Evolutionary conservation across 1,139 yeast genomes (phyloP).

Genomic region (Pneumocystis murina): DNA sequence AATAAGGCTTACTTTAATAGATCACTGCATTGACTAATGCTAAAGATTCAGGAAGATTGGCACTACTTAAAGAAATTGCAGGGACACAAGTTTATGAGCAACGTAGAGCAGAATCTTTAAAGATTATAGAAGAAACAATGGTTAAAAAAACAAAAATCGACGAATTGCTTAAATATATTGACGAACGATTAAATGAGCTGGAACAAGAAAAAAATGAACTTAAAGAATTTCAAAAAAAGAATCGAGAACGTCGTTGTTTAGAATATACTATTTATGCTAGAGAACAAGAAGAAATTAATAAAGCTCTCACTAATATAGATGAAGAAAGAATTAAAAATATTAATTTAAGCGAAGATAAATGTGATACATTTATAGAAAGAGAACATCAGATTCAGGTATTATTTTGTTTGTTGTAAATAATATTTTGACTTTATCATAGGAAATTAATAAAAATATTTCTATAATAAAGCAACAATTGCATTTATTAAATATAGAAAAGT

Average conservation of each 20-base stretch:
- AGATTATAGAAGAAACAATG: conserved; percentile 62
- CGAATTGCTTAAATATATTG: conserved; percentile 55
- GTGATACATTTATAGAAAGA: conserved; percentile 34
- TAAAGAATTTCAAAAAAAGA: conserved; percentile 51
- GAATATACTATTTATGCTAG: conserved; percentile 70
- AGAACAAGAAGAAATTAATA: conserved; percentile 48
- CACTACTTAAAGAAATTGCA: conserved; percentile 75
- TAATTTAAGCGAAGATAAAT: conserved; percentile 32
- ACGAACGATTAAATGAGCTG: conserved; percentile 58
- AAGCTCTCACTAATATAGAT: conserved; percentile 48
- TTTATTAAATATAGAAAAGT: conserved; percentile 29
- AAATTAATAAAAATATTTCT: conserved; percentile 35
- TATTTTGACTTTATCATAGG: conserved; percentile 20
- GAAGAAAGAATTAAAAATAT: conserved; percentile 41
- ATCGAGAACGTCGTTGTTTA: conserved; percentile 50
- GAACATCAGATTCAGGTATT: conserved; percentile 31
- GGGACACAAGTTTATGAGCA: conserved; percentile 88
- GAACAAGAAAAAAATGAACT: conserved; percentile 70
- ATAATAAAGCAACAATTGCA: conserved; percentile 28
- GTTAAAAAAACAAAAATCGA: conserved; percentile 59
- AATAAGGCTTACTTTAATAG: background rate
- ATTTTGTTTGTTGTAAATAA: background rate
- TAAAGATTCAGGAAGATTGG: conserved; percentile 64
- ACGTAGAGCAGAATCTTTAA: conserved; percentile 61
- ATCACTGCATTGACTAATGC: conserved; percentile 68